Evolutionary conservation across 805 yeast species (phyloP).

Genomic region (Lipomyces yamadae): DNA sequence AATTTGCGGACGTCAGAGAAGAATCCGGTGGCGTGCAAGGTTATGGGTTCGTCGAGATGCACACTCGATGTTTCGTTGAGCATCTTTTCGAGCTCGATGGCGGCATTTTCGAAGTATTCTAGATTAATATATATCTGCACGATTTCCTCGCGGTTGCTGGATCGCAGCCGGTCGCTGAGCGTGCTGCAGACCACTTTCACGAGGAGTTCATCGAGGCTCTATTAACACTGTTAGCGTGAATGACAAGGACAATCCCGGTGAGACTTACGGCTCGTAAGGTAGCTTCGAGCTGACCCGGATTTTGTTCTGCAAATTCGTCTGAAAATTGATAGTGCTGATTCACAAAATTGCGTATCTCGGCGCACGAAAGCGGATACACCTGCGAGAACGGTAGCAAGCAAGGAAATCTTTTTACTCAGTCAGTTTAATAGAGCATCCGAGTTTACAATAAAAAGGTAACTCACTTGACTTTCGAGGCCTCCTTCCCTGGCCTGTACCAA

Average conservation of each 20-base stretch:
- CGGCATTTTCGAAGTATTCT: conserved; percentile 81
- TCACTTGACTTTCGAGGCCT: conserved; percentile 21
- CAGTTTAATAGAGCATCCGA: background rate
- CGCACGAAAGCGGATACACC: conserved; percentile 84
- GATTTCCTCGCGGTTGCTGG: conserved; percentile 84
- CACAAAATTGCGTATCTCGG: conserved; percentile 69
- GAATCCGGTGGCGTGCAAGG: conserved; percentile 22
- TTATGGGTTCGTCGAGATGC: conserved; percentile 28
- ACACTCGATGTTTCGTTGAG: conserved; percentile 47
- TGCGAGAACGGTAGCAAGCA: conserved; percentile 84
- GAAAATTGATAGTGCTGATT: conserved; percentile 67
- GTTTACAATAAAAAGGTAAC: background rate
- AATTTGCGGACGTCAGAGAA: conserved; percentile 56
- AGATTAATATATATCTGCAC: conserved; percentile 87
- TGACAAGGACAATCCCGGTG: background rate
- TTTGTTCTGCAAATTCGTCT: conserved; percentile 66
- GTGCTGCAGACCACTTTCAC: conserved; percentile 67
- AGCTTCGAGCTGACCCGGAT: conserved; percentile 62
- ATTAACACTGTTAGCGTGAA: background rate
- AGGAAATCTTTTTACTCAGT: conserved; percentile 50
- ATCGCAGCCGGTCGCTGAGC: conserved; percentile 62
- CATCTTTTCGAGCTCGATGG: conserved; percentile 60
- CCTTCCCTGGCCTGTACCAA: conserved; percentile 63
- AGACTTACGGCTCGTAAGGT: conserved; percentile 50
- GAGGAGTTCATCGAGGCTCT: conserved; percentile 70